These are phyloP conservation scores for Avena eriantha DNA, from an alignment of 176 grass and related monocot species.

Conservation along the genomic window DNA sequence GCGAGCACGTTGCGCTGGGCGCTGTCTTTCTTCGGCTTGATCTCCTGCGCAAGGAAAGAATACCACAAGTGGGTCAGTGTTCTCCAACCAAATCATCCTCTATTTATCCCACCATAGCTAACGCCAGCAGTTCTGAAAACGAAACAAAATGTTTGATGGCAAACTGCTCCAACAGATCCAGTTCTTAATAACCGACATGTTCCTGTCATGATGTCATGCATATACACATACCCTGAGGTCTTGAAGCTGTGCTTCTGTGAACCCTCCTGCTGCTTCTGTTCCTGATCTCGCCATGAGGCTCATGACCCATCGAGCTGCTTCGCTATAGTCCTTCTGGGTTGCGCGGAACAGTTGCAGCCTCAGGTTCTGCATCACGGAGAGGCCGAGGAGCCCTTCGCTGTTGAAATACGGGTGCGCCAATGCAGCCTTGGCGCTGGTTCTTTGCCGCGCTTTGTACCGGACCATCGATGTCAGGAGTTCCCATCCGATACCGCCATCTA, in stretches of 20 bases:
- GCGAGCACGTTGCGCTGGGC: conserved; percentile 76
- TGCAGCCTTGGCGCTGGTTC: conserved; percentile 80
- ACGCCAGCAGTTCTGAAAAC: background rate
- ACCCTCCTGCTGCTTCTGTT: conserved; percentile 81
- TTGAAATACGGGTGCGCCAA: conserved; percentile 90
- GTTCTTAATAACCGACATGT: background rate
- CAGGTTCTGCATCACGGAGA: conserved; percentile 87
- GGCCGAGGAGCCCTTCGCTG: conserved; percentile 81
- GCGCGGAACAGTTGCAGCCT: conserved; percentile 80
- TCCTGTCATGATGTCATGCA: background rate
- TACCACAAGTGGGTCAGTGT: background rate
- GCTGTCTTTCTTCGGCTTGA: conserved; percentile 71
- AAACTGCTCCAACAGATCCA: conserved; percentile 1
- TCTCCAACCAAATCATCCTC: conserved; percentile 32
- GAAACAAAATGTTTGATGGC: background rate
- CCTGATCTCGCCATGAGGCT: conserved; percentile 87
- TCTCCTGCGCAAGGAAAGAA: conserved; percentile 62
- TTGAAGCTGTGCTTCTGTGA: conserved; percentile 98
- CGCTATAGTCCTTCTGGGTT: conserved; percentile 94
- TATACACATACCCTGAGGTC: conserved; percentile 65
- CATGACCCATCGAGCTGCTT: conserved; percentile 77
- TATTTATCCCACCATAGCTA: background rate
- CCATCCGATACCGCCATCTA: conserved; percentile 88
- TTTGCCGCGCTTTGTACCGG: conserved; percentile 82
- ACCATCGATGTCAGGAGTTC: conserved; percentile 87